These are phyloP conservation scores for Ilex aquifolium DNA, from an alignment of 257 asterid species.

Conservation along the genomic window DNA sequence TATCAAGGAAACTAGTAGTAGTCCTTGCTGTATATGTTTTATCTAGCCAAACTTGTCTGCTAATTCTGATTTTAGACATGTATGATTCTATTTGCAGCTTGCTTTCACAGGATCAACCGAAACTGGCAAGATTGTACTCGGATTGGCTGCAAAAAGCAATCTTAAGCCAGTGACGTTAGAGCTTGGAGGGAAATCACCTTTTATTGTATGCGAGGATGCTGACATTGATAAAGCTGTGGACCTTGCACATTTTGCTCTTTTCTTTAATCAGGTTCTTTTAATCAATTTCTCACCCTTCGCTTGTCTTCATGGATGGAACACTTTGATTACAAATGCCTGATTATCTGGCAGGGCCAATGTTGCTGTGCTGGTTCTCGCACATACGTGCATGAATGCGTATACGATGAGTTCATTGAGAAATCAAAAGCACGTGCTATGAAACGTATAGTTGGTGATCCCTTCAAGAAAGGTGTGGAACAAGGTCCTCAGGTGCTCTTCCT, in stretches of 20 bases:
- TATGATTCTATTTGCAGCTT: conserved; percentile 33
- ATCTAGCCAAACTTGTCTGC: not conserved
- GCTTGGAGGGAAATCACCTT: conserved; percentile 86
- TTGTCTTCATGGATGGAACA: not conserved
- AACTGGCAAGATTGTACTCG: conserved; percentile 52
- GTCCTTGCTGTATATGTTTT: too few relatives aligned
- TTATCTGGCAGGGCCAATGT: conserved; percentile 56
- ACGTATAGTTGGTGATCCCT: conserved; percentile 77
- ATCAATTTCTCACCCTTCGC: not conserved
- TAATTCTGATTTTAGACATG: not conserved
- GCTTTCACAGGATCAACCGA: conserved; percentile 85
- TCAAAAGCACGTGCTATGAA: conserved; percentile 60
- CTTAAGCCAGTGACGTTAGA: conserved; percentile 73
- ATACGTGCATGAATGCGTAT: conserved; percentile 59
- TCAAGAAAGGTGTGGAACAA: conserved; percentile 68
- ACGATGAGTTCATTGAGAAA: conserved; percentile 68
- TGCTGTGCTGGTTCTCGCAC: conserved; percentile 91
- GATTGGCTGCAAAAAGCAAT: conserved; percentile 69
- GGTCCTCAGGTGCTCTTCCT: conserved; percentile 62
- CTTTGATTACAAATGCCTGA: not conserved
- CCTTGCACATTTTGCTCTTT: conserved; percentile 67
- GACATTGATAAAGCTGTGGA: conserved; percentile 58
- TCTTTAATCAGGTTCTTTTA: conserved; percentile 65
- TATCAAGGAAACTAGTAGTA: too few relatives aligned
- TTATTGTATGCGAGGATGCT: conserved; percentile 68